A percentile compares a stretch with the other conserved stretches of the same genome.
These are phyloP conservation scores for Psophocarpus tetragonolobus DNA, from an alignment of 306 rosid genomes.

Conservation along the genomic window DNA sequence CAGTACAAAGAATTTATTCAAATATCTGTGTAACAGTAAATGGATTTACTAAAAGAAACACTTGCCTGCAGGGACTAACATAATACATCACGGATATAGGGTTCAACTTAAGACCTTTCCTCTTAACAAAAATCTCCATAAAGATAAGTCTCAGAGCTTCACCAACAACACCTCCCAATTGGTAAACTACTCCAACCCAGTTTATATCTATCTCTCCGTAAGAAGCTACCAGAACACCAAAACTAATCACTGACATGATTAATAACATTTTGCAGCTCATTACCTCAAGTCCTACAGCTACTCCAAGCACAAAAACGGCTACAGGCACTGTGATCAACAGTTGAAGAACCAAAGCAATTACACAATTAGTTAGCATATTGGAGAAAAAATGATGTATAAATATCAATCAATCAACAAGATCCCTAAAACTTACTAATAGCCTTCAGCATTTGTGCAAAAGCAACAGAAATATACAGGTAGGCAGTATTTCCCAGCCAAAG, in stretches of 20 bases:
- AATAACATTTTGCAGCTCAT: conserved; percentile 95
- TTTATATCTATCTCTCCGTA: conserved; percentile 90
- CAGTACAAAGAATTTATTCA: not conserved
- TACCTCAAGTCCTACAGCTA: conserved; percentile 87
- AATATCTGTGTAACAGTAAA: not conserved
- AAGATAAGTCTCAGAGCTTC: conserved; percentile 98
- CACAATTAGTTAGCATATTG: conserved; percentile 24
- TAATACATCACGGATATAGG: conserved; percentile 95
- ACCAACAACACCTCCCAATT: conserved; percentile 98
- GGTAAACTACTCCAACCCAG: conserved; percentile 98
- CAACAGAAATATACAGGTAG: conserved; percentile 92
- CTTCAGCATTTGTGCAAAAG: conserved; percentile 98
- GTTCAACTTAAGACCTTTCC: conserved; percentile 92
- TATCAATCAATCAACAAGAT: conserved; percentile 22
- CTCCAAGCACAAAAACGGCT: conserved; percentile 95
- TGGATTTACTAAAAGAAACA: conserved; percentile 19
- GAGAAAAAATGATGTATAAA: conserved; percentile 12
- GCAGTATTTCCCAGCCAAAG: conserved; percentile 99
- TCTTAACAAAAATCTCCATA: conserved; percentile 97
- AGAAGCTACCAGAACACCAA: conserved; percentile 96
- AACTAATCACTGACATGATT: conserved; percentile 95
- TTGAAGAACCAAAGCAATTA: conserved; percentile 19
- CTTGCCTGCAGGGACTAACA: conserved; percentile 98
- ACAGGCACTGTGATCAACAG: conserved; percentile 86
- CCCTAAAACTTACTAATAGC: conserved; percentile 83